Percentiles rank a stretch among this genome's conserved stretches.
Conservation (phyloP, 371 early-diverging fungal species). For the Actinomortierella wolfii region DNA sequence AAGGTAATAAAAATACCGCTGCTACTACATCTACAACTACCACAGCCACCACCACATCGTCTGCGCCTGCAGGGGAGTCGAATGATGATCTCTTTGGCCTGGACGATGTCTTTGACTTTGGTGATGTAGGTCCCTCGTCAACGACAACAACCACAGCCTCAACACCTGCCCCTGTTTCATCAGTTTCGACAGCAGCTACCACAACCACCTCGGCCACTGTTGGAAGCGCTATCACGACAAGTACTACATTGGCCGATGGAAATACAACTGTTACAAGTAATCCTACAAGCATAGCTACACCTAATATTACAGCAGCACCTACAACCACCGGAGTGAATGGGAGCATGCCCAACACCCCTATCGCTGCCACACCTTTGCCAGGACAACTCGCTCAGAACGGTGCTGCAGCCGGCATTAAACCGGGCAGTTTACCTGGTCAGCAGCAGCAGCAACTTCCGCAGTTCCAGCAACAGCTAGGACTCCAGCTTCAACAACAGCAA, state of each 20-base stretch:
- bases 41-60: background rate
- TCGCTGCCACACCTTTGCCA: too few relatives aligned
- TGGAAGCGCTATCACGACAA: too few relatives aligned
- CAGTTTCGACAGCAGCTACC: conserved; percentile 11
- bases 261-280: too few relatives aligned
- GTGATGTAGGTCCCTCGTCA: conserved; percentile 17
- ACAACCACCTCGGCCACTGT: background rate
- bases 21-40: conserved; percentile 10
- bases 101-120: conserved; percentile 40
- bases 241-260: too few relatives aligned
- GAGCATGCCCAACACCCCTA: too few relatives aligned
- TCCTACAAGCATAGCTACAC: too few relatives aligned
- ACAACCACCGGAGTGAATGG: too few relatives aligned
- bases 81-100: conserved; percentile 39
- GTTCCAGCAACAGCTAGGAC: conserved; percentile 8
- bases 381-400: too few relatives aligned
- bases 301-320: too few relatives aligned
- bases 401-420: too few relatives aligned
- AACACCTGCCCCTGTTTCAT: background rate
- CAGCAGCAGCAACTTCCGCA: conserved; percentile 4
- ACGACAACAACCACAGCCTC: conserved; percentile 5
- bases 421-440: background rate
- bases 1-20: conserved; percentile 4
- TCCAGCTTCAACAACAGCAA: conserved; percentile 5
- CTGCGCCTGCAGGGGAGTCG: conserved; percentile 8